Conservation (phyloP, 2,329 filamentous ascomycete genomes). For the Xylaria sp. region DNA sequence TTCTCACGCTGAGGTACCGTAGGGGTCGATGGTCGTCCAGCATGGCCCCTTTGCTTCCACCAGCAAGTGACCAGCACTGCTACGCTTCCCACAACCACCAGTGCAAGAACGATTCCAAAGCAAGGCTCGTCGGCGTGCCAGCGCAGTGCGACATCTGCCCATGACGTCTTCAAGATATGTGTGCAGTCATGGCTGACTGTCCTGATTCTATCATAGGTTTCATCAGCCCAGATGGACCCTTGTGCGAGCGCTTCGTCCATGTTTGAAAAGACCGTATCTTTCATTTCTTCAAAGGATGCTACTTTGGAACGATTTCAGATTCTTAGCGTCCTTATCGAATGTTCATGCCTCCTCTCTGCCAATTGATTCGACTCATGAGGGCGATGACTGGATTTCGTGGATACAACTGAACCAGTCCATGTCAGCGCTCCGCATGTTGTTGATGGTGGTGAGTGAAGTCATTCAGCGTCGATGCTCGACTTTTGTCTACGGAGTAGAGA, state of each 20-base stretch:
- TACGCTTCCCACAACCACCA: slow-evolving; percentile 19
- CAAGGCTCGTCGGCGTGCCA: slow-evolving; percentile 7
- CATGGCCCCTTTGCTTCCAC: slow-evolving; percentile 9
- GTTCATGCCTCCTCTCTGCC: not conserved
- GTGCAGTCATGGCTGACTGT: slow-evolving; percentile 13
- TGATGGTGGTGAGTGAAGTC: slow-evolving; percentile 8
- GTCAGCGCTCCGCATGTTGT: slow-evolving; percentile 19
- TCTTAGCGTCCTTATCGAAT: not conserved
- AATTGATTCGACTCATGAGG: not conserved
- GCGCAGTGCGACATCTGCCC: slow-evolving; percentile 8
- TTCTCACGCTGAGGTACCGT: slow-evolving; percentile 27
- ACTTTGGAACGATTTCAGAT: slow-evolving; percentile 4
- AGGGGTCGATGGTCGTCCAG: slow-evolving; percentile 22
- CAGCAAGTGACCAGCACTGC: slow-evolving; percentile 20
- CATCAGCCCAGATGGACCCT: slow-evolving; percentile 12
- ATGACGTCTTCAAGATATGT: slow-evolving; percentile 17
- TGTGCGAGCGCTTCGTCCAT: slow-evolving; percentile 15
- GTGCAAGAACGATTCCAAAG: slow-evolving; percentile 15
- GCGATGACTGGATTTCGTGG: slow-evolving; percentile 24
- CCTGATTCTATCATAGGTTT: slow-evolving; percentile 16
- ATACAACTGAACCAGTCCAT: slow-evolving; percentile 7
- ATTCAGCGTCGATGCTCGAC: too few relatives aligned
- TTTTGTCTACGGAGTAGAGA: too few relatives aligned
- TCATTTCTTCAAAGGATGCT: not conserved
- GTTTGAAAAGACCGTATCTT: not conserved